These are phyloP conservation scores for Scleroderma bovista DNA, from an alignment of 768 basidiomycete genomes.

Conservation along the genomic window DNA sequence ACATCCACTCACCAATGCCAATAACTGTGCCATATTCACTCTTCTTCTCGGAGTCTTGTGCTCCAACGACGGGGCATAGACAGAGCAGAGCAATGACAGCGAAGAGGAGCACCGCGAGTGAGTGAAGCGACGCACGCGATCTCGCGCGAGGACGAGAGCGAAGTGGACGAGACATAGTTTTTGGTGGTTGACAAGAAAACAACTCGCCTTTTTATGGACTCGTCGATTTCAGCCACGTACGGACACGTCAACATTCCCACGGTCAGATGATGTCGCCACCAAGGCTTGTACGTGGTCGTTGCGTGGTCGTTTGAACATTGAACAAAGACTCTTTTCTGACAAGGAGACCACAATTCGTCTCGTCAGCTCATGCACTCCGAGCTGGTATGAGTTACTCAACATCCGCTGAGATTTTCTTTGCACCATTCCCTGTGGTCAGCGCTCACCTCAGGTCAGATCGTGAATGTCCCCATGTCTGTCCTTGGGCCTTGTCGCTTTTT, in stretches of 20 bases:
- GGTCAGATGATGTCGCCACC: too few relatives aligned
- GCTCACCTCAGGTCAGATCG: too few relatives aligned
- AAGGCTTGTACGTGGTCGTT: too few relatives aligned
- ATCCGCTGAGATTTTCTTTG: too few relatives aligned
- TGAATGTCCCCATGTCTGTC: too few relatives aligned
- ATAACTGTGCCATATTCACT: constrained; percentile 88
- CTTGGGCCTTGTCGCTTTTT: too few relatives aligned
- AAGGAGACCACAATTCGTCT: too few relatives aligned
- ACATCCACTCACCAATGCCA: constrained; percentile 68
- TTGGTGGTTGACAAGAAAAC: constrained; percentile 4
- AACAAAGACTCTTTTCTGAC: too few relatives aligned
- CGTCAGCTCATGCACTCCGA: too few relatives aligned
- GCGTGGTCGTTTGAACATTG: too few relatives aligned
- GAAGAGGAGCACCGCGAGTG: constrained; percentile 56
- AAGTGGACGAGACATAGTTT: constrained; percentile 24
- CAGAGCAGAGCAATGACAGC: constrained; percentile 67
- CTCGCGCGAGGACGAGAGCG: constrained; percentile 51
- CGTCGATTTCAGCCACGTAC: neutral
- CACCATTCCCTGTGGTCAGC: too few relatives aligned
- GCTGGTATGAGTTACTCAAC: too few relatives aligned
- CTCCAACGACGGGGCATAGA: constrained; percentile 60
- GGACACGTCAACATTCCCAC: neutral
- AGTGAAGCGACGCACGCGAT: constrained; percentile 49
- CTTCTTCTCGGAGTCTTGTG: constrained; percentile 50
- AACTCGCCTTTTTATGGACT: neutral